Percentiles rank a stretch among this genome's conserved stretches.
phyloP scores from a whole-genome alignment of 139 green algal species.

The Coelastrella sp. region DNA sequence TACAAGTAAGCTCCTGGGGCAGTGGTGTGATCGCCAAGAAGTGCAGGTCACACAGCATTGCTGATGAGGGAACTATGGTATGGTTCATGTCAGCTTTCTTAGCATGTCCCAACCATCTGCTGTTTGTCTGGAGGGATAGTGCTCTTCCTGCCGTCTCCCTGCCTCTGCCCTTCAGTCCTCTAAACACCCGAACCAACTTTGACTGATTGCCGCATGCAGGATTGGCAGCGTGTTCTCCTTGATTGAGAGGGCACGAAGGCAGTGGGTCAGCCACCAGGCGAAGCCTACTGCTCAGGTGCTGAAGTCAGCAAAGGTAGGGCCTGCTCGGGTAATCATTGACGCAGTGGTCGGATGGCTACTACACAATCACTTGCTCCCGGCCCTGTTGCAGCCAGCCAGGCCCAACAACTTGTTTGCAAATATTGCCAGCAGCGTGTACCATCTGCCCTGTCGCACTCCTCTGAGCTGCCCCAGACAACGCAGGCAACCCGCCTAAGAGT shows the following conservation, averaged over 20 bases:
- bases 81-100: conserved; percentile 31
- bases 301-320: too few relatives aligned
- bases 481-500: too few relatives aligned
- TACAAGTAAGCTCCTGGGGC: conserved; percentile 51
- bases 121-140: neutral
- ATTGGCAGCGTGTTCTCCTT: neutral
- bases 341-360: too few relatives aligned
- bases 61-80: conserved; percentile 36
- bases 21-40: conserved; percentile 48
- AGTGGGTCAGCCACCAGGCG: neutral
- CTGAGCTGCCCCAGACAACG: too few relatives aligned
- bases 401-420: too few relatives aligned
- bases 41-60: conserved; percentile 18
- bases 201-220: neutral
- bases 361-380: too few relatives aligned
- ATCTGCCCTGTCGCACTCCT: too few relatives aligned
- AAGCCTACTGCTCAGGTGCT: neutral
- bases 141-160: neutral
- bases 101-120: neutral
- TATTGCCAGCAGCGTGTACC: too few relatives aligned
- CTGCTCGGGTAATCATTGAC: too few relatives aligned
- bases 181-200: neutral
- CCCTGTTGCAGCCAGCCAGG: too few relatives aligned
- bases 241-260: conserved; percentile 12
- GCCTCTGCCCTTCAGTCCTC: neutral